Conservation (phyloP, 1,284 basidiomycete genomes). For the Boletus mariae region DNA sequence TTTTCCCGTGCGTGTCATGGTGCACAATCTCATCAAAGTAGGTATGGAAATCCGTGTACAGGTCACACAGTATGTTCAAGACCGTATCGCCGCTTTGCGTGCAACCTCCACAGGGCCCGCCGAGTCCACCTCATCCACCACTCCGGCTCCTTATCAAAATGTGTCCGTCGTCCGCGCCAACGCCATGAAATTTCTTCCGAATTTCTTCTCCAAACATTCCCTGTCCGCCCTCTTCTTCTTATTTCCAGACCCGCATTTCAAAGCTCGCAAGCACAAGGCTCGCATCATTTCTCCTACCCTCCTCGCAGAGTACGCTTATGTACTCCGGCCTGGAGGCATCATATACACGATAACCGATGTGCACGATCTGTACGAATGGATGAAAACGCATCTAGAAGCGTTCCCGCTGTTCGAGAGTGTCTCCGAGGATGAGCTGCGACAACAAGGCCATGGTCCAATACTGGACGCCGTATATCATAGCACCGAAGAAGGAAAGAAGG, state of each 20-base stretch:
- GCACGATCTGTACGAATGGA: conserved; percentile 92
- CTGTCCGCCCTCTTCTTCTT: conserved; percentile 95
- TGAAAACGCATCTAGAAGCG: conserved; percentile 80
- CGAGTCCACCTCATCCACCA: conserved; percentile 22
- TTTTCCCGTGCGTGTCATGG: conserved; percentile 11
- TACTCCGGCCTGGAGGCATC: conserved; percentile 86
- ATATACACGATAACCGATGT: conserved; percentile 99
- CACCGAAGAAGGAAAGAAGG: conserved; percentile 97
- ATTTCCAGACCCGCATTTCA: conserved; percentile 99
- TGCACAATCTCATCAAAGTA: conserved; percentile 30
- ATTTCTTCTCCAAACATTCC: conserved; percentile 92
- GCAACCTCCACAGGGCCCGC: conserved; percentile 41
- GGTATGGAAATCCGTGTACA: conserved; percentile 97
- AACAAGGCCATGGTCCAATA: conserved; percentile 68
- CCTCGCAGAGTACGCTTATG: conserved; percentile 92
- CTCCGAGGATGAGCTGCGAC: conserved; percentile 69
- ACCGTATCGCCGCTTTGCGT: conserved; percentile 88
- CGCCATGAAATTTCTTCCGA: conserved; percentile 98
- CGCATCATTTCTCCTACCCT: conserved; percentile 95
- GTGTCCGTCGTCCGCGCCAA: conserved; percentile 94
- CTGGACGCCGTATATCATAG: conserved; percentile 79
- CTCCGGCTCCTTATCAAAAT: conserved; percentile 71
- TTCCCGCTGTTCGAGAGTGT: conserved; percentile 88
- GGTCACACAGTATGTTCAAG: conserved; percentile 94
- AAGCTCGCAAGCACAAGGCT: conserved; percentile 96